Percentiles rank a stretch among this genome's conserved stretches.
phyloP scores from a whole-genome alignment of 306 rosid species.

The Gastrolobium villosum region DNA sequence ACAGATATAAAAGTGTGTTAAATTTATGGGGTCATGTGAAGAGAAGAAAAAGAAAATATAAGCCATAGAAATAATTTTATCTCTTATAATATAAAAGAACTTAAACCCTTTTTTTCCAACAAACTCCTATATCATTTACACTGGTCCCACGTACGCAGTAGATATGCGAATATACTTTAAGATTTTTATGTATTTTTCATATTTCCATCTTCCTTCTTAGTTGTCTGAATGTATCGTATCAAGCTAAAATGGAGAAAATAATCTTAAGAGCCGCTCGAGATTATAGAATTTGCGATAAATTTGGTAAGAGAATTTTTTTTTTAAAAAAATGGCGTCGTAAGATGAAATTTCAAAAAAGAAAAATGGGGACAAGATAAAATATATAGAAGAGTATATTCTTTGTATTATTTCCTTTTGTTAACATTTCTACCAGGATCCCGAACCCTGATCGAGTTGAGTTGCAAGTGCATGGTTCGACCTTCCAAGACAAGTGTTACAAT shows the following conservation, averaged over 20 bases:
- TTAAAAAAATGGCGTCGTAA: neutral
- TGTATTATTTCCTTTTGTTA: neutral
- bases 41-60: no score
- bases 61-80: no score
- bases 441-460: neutral
- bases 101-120: no score
- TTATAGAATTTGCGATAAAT: no score
- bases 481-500: slow-evolving; percentile 19
- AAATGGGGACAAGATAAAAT: neutral
- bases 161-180: neutral
- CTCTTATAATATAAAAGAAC: no score
- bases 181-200: slow-evolving; percentile 19
- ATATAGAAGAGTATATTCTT: neutral
- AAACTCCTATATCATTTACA: no score
- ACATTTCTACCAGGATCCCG: neutral
- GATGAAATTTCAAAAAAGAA: neutral
- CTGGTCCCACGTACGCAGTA: neutral
- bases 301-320: no score
- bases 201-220: neutral
- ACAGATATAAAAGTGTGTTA: no score
- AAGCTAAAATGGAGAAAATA: no score
- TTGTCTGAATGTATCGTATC: neutral
- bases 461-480: slow-evolving; percentile 33
- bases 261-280: no score
- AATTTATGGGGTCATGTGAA: no score